These are phyloP conservation scores for Paulownia fortunei DNA, from an alignment of 257 asterid genomes.

Conservation along the genomic window DNA sequence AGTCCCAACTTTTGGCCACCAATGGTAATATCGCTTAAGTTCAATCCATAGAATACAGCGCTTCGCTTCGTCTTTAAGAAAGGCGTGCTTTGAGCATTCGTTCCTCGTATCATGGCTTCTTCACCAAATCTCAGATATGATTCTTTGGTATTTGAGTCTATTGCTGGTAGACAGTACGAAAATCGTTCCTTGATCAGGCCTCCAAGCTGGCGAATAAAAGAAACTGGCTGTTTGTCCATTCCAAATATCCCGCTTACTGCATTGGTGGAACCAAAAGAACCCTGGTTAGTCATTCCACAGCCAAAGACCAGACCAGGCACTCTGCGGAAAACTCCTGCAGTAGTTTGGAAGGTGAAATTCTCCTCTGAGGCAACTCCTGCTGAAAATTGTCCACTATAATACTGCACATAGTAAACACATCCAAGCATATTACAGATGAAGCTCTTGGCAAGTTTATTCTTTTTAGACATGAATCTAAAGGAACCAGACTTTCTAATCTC, in stretches of 20 bases:
- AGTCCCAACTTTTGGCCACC: constrained; percentile 23
- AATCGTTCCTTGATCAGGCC: constrained; percentile 27
- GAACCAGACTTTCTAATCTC: constrained; percentile 12
- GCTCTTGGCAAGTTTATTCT: neutral
- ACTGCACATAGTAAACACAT: constrained; percentile 21
- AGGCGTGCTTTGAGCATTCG: neutral
- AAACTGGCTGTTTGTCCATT: constrained; percentile 16
- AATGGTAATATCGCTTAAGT: constrained; percentile 31
- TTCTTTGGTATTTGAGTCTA: neutral
- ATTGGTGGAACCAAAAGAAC: neutral
- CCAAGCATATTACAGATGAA: constrained; percentile 11
- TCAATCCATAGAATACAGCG: constrained; percentile 1
- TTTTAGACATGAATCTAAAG: neutral
- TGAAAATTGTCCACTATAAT: constrained; percentile 18
- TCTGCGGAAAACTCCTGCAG: neutral
- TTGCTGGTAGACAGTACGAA: constrained; percentile 32
- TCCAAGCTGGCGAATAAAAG: constrained; percentile 40
- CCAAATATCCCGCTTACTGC: constrained; percentile 31
- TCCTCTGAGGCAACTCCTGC: constrained; percentile 30
- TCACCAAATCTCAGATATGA: constrained; percentile 31
- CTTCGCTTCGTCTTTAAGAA: neutral
- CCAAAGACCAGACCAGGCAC: constrained; percentile 33
- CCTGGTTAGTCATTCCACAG: constrained; percentile 23
- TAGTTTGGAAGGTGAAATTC: constrained; percentile 30
- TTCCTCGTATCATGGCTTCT: constrained; percentile 14